A percentile compares a stretch with the other conserved stretches of the same genome.
Evolutionary conservation across 2,329 filamentous ascomycete genomes (phyloP).

Genomic region (Alternaria infectoria): DNA sequence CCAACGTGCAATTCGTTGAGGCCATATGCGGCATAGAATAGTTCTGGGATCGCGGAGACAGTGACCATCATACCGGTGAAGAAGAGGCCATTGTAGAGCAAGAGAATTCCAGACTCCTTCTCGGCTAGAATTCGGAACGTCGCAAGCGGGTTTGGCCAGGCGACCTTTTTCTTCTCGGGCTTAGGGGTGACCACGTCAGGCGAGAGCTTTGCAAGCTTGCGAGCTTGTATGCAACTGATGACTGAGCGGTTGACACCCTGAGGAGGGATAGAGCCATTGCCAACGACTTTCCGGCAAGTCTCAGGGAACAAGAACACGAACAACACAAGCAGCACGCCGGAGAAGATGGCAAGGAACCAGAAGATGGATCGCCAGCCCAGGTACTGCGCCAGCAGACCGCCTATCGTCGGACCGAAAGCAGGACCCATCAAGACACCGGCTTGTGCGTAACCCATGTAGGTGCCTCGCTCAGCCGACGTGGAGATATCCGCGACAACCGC

Average conservation of each 20-base stretch:
- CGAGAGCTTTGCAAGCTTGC: slow-evolving; percentile 19
- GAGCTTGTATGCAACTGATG: slow-evolving; percentile 37
- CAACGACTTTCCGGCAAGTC: slow-evolving; percentile 53
- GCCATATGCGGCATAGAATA: slow-evolving; percentile 36
- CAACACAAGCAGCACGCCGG: slow-evolving; percentile 43
- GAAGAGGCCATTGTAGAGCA: slow-evolving; percentile 43
- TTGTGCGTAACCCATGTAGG: slow-evolving; percentile 73
- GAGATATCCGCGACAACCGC: slow-evolving; percentile 77
- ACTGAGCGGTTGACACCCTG: slow-evolving; percentile 41
- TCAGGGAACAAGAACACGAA: slow-evolving; percentile 52
- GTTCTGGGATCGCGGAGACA: slow-evolving; percentile 31
- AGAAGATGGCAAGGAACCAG: slow-evolving; percentile 51
- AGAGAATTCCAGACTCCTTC: slow-evolving; percentile 40
- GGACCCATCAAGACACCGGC: slow-evolving; percentile 52
- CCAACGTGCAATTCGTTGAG: slow-evolving; percentile 39
- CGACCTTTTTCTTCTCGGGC: slow-evolving; percentile 24
- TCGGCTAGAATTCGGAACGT: slow-evolving; percentile 38
- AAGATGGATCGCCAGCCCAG: slow-evolving; percentile 51
- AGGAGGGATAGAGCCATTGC: slow-evolving; percentile 47
- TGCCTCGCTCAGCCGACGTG: slow-evolving; percentile 72
- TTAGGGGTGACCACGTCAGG: neutral
- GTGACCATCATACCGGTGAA: slow-evolving; percentile 43
- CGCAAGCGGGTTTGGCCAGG: slow-evolving; percentile 33
- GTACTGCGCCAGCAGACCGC: slow-evolving; percentile 37
- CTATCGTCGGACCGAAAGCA: slow-evolving; percentile 46